Evolutionary conservation across 768 basidiomycete species (phyloP), one percentile per base, ranked within the genome.

Genomic region (Boletus vermiculosoides): DNA sequence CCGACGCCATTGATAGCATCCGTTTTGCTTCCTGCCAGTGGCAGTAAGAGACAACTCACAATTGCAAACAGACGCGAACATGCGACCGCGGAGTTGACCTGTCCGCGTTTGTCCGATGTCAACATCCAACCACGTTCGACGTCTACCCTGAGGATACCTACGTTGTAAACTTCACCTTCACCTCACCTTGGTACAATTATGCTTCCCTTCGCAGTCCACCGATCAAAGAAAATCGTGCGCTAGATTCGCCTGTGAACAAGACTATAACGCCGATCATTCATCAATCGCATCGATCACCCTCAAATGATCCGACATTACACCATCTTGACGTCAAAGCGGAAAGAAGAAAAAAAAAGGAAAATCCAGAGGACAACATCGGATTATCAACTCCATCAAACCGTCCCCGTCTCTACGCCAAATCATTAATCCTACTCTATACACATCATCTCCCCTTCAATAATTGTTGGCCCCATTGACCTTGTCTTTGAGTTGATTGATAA

Each of bases 401-500:
- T 39, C 18, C 40, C n/a, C n/a, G n/a, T 20, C 45, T 44, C 50
- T 45, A 22, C 22, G 16, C 13, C 53, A 50, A 34, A 11, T 9
- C 28, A 33, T n/a, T n/a, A n/a, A n/a, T 7, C 22, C 42, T 11
- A 39, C 13, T 54, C 45, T n/a, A 18, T 12, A 20, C 49, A 18
- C 34, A 5, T 36, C 34, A 11, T 16, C 37, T n/a, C 25, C 49
- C 50, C 10, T 18, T 63, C 60, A 72, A 36, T 64, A 72, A 40
- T 71, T 72, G 52, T 73, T 73, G 5, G 69, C 73, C 36, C 71
- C 71, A 12, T 73, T 73, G 3, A 73, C 71, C 86, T 92, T 97
- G 69, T 96, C 93, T 77, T 93, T 95, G 64, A 98, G 73, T 59
- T 90, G 86, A 33, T 83, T 84, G 64, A 97, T 83, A 74, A 92